Evolutionary conservation across 2,329 filamentous ascomycete species (phyloP), one percentile per base, ranked within the genome.

Genomic region (Tolypocladium paradoxum): DNA sequence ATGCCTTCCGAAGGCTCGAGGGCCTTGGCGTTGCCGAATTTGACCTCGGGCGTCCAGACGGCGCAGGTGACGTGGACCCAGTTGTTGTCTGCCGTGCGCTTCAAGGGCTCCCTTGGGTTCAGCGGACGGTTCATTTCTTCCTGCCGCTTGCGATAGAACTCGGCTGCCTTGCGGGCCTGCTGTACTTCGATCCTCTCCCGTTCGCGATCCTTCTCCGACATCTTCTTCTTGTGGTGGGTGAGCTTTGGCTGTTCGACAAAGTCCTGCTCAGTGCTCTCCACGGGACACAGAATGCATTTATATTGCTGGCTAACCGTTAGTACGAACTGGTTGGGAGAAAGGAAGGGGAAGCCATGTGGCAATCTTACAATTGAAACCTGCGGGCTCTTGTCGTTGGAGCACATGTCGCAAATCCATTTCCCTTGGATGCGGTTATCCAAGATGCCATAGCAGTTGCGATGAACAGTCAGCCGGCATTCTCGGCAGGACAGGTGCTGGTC

Each of bases 11-110:
- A 90, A 34, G 90, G 86, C 60, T 90, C 87, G 35, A 99, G 73
- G 20, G 87, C 83, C 62, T 85, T 84, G 20, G 90, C 87, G 61
- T 88, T 88, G 57, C 88, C 91, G 68, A 96, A 99, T 64, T 91
- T 93, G 62, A 96, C 85, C 69, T 99, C 93, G 0, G 90, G 84
- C 12, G 87, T 91, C 84, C 89, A 97, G 20, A 96, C 76, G 1
- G 93, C 91, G 65, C 93, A 99, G 37, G 87, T 85, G 31, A 97
- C 90, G 66, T 99, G 93, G 18, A 96, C 89, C 93, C 93, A 99
- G 64, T 97, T 97, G 71, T 97, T 97, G 66, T 95, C 90, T 4
- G 87, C 88, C 0, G 93, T 99, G 49, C 89, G 83, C 72, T 99
- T 99, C 57, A 99, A 75, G 4, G 93, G 87, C 66, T 97, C 93